Conservation (phyloP, 169 alveolate species). For the Toxoplasma gondii region DNA sequence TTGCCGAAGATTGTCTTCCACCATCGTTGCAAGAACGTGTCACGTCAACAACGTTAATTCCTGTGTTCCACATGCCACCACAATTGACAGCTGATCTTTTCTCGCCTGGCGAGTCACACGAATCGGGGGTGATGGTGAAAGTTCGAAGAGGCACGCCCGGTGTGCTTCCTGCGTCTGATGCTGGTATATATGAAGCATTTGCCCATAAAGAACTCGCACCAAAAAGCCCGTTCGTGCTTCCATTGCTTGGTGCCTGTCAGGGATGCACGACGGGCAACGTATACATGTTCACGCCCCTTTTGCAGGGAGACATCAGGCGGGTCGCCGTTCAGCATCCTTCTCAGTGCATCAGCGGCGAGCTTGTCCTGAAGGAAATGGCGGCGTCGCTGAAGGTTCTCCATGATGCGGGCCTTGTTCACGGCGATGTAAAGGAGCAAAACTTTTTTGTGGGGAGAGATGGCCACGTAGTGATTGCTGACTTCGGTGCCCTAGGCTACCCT, state of each 20-base stretch:
- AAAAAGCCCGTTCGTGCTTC: constrained; percentile 33
- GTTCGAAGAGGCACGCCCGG: neutral
- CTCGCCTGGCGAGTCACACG: neutral
- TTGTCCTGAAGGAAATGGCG: constrained; percentile 47
- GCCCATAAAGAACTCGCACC: constrained; percentile 33
- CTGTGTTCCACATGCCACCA: neutral
- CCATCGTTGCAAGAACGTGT: neutral
- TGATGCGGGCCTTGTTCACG: constrained; percentile 46
- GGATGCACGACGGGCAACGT: constrained; percentile 20
- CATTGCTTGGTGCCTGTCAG: constrained; percentile 52
- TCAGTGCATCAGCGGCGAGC: neutral
- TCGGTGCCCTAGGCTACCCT: constrained; percentile 1
- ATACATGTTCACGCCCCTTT: constrained; percentile 36
- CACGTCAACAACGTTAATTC: neutral
- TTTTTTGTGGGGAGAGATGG: constrained; percentile 58
- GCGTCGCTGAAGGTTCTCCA: constrained; percentile 50
- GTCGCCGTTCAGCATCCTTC: neutral
- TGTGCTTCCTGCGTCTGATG: neutral
- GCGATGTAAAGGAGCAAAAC: constrained; percentile 55
- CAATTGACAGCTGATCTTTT: neutral
- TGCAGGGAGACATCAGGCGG: neutral
- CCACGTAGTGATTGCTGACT: constrained; percentile 56
- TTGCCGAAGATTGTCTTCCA: neutral
- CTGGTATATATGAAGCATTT: constrained; percentile 23
- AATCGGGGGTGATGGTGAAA: neutral